Evolutionary conservation across 306 rosid genomes (phyloP), one percentile per base, ranked within the genome.

Genomic region (Aeschynomene evenia): DNA sequence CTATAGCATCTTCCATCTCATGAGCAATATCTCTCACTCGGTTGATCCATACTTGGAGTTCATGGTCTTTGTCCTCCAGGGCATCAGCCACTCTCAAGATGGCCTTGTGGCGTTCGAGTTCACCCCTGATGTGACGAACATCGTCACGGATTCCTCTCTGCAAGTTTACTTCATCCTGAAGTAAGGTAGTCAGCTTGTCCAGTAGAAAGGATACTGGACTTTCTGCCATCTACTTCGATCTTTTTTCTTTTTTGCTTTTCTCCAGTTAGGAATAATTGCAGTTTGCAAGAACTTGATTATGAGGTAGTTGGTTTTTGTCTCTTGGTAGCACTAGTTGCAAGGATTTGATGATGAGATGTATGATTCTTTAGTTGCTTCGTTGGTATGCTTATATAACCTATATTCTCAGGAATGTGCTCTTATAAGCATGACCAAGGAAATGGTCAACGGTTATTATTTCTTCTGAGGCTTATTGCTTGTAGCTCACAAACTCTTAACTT

Each of bases 1-100:
- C 90, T 51, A 85, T 63, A 43, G 80, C 82, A 49, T 85, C 87
- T 74, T 85, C 90, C 80, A 71, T 83, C 26, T 80, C 90, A 16
- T 71, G 37, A 68, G 76, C 85, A 46, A 85, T 68, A 7, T 73
- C 81, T 79, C 87, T 82, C 4, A 85, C 77, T 37, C 66, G 63
- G 21, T 79, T 82, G 14, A 85, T 73, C 87, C 83, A 80, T n/a
- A 50, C 80, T 71, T 77, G 67, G 76, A 82, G 72, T 77, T 73
- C 81, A 61, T 76, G 83, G 29, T 75, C 80, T 57, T 23, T 70
- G 57, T 80, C 80, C 46, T 80, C 85, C 21, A 66, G 9, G 7
- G 74, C 67, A 67, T 85, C 87, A 56, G 79, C 89, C 39, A 2
- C 13, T 50, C 71, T 70, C 23, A 85, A 72, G 63, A 68, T 57